phyloP scores from a whole-genome alignment of 306 rosid genomes.

The Canavalia gladiata region DNA sequence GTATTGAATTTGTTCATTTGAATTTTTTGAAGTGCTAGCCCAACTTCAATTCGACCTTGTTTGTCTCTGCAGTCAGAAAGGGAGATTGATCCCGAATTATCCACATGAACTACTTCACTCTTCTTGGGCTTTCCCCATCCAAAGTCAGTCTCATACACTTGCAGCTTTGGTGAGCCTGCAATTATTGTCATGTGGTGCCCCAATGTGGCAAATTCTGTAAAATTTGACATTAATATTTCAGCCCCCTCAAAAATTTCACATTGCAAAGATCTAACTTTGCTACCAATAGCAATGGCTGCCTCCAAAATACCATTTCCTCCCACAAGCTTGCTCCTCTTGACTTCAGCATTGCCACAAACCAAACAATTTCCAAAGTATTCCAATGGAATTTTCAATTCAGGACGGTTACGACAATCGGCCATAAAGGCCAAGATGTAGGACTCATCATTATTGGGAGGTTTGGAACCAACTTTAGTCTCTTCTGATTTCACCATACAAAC shows the following conservation, averaged over 20 bases:
- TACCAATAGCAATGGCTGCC: conserved; percentile 51
- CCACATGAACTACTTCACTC: conserved; percentile 14
- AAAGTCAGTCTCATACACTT: conserved; percentile 41
- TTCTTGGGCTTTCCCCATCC: conserved; percentile 42
- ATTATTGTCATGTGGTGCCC: background rate
- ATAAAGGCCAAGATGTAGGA: conserved; percentile 24
- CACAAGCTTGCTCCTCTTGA: conserved; percentile 41
- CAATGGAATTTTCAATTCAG: conserved; percentile 40
- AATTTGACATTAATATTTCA: conserved; percentile 32
- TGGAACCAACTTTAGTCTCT: background rate
- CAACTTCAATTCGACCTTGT: conserved; percentile 44
- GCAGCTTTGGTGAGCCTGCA: conserved; percentile 24
- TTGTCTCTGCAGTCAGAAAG: conserved; percentile 27
- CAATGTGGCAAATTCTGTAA: conserved; percentile 5
- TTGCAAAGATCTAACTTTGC: conserved; percentile 32
- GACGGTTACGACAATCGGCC: conserved; percentile 52
- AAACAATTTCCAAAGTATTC: conserved; percentile 58
- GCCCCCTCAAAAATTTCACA: conserved; percentile 37
- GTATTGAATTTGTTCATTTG: conserved; percentile 16
- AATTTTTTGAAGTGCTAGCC: background rate
- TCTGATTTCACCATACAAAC: conserved; percentile 40
- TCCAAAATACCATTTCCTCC: conserved; percentile 48
- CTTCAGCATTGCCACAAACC: background rate
- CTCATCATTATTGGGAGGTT: conserved; percentile 14
- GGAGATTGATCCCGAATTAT: background rate